Evolutionary conservation across 2,329 filamentous ascomycete genomes (phyloP), one percentile per base, ranked within the genome.

Genomic region (Monilinia laxa): DNA sequence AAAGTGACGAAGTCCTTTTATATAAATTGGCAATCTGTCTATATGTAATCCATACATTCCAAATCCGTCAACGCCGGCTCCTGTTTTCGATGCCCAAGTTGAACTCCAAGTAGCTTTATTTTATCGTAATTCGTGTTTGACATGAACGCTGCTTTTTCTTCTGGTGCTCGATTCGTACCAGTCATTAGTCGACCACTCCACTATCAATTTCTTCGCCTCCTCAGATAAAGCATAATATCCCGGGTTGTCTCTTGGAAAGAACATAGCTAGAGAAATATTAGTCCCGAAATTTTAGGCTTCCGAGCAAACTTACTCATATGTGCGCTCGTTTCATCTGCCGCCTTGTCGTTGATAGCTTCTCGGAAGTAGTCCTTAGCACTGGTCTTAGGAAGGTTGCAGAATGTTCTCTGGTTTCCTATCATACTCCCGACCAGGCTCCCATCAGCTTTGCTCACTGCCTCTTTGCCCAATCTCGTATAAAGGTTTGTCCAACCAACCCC

Each of bases 401-500:
- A 99, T 0, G 94, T 98, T 72, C 95, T 84, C 69, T 93, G 83
- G 62, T 84, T 85, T 1, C 89, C 88, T 23, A 90, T 77, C 47
- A 91, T 83, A 38, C 83, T 83, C 35, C 83, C 81, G 64, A 85
- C 79, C 77, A 88, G 76, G 74, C 68, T 81, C 76, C 79, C 74
- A 68, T 72, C 71, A 57, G 83, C 73, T 78, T 84, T 81, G 74
- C 83, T 74, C 62, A 81, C 77, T 18, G 90, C 89, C 18, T 86
- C 87, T 73, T 85, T 83, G 1, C 93, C 93, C 35, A 99, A 85
- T 38, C 89, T 85, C 5, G 92, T 97, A 78, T 97, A 97, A 67
- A 97, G 82, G 75, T 97, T 95, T 18, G 87, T 88, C 75, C 93
- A 96, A 2, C 91, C 90, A 18, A 97, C 83, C 16, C 82, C 83